Base-by-base conservation (phyloP, 495 filamentous ascomycete species). In the Aspergillus leporis region DNA sequence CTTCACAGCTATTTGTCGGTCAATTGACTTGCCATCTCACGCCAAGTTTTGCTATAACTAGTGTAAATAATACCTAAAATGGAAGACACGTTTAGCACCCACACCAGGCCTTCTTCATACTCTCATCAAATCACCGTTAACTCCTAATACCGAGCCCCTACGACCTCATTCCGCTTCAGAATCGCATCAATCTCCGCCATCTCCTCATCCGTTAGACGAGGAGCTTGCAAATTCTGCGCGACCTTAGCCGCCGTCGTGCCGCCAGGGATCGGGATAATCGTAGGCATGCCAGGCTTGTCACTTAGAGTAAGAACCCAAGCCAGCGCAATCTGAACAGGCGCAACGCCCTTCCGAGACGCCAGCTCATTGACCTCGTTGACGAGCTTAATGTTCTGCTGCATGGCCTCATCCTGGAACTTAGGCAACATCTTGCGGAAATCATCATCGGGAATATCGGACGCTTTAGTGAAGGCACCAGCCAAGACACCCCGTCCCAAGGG, bases 221-320 rank as follows among this genome's bases (percentile, higher is more conserved):
- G 68, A 16, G 72, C 76, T 22, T 62, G 51, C 61, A 72, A 63
- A 40, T 83, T 83, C 62, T 83, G 78, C 19, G 64, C 64, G 21
- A 81, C 72, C 65, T 75, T 78, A 55, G 77, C 74, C 34, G 61
- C 66, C 16, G 78, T 81, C 23, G 78, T 81, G 23, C 72, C 84
- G 14, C 92, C 92, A 0, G 91, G 92, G 61, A 97, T 95, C 4
- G 92, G 92, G 56, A 95, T 87, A 63, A 96, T 88, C 5, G 78
- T 81, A 13, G 86, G 84, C 68, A 87, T 79, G 13, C 85, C 89
- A 41, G 84, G 76, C 63, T 81, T 77, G 31, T 73, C 74, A 47
- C 83, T 81, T 55, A 86, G 67, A 4, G 74, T 74, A 34, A 72
- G 71, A 4, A 87, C 76, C 92, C 93, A 97, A 21, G 75, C 82